Base-by-base conservation (phyloP, 371 early-diverging fungal species). In the Amoeboaphelidium occidentale region DNA sequence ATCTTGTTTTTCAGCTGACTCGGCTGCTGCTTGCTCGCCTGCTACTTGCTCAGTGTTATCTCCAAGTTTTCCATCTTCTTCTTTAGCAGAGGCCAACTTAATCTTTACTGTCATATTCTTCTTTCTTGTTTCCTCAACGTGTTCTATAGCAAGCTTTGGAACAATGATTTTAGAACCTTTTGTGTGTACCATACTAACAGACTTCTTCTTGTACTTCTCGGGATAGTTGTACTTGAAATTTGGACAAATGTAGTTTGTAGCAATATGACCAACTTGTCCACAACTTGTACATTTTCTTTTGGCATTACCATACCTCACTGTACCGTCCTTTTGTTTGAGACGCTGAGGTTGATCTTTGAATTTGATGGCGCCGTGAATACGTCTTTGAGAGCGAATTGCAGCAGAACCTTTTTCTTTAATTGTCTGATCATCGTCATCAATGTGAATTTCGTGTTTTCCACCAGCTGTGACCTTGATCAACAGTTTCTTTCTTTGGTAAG, bases 221-320 rank as follows among this genome's bases (percentile, higher is more conserved):
- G 39, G 39, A 17, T 42, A 48, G 45, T 53, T 55, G 17, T 39
- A 23, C 14, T 44, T 23, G 44, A 63, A 67, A 44, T 63, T 63
- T 23, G 62, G 62, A 56, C 68, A 67, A 0, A 51, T 13, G 49
- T 63, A 63, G 53, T 64, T 67, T 12, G 68, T 67, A 42, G 63
- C 65, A 60, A 64, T 67, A 44, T 67, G 68, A 20, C 65, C 64
- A 24, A 52, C 42, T 46, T 59, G 58, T 23, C 68, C 68, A 52
- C 68, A 67, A 24, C 49, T 57, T 24, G 64, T 60, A 54, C 68
- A 67, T 48, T 49, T 54, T 23, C 51, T 1, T 3, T 24, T 13
- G 26, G 3, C 26, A 24, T 14, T 14, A 6, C 26, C 25, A 6
- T 12, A 4, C 4, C 14, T 2, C 24, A 23, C 6, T 20, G 10